Percentiles rank a stretch among this genome's conserved stretches.
phyloP scores from a whole-genome alignment of 139 green algal species.

The Raphidocelis subcapitata region DNA sequence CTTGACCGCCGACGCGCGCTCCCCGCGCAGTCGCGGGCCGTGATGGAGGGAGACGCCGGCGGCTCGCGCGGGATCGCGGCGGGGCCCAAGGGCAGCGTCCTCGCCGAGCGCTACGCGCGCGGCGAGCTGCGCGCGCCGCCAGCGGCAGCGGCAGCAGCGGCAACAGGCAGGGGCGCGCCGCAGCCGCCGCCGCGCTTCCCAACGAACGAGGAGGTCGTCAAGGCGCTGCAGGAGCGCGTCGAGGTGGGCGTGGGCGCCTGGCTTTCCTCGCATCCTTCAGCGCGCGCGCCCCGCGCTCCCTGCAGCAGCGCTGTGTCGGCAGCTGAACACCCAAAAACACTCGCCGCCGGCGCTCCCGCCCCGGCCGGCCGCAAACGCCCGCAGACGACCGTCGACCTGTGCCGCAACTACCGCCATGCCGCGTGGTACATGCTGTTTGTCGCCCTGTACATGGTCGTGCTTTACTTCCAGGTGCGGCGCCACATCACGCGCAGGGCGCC shows the following conservation, averaged over 20 bases:
- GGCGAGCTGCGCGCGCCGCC: slow-evolving; percentile 29
- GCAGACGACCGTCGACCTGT: slow-evolving; percentile 63
- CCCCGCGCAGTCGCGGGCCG: no score
- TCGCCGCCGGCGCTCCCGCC: no score
- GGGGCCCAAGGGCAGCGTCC: slow-evolving; percentile 22
- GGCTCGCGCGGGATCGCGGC: background rate
- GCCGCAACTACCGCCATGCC: slow-evolving; percentile 62
- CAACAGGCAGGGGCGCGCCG: no score
- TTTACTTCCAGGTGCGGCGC: slow-evolving; percentile 61
- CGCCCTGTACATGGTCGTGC: slow-evolving; percentile 63
- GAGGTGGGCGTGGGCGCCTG: background rate
- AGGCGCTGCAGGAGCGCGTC: slow-evolving; percentile 35
- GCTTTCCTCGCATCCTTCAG: background rate
- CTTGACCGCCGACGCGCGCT: no score
- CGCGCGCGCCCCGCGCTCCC: background rate
- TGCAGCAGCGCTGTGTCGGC: background rate
- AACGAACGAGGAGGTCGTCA: slow-evolving; percentile 59
- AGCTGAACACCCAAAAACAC: background rate
- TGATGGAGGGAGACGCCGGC: no score
- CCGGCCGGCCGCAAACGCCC: background rate
- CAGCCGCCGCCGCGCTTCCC: slow-evolving; percentile 34
- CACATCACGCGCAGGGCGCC: background rate
- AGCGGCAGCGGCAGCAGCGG: no score
- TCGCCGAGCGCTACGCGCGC: slow-evolving; percentile 34
- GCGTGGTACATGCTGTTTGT: slow-evolving; percentile 71